A percentile compares a stretch with the other conserved stretches of the same genome.
Evolutionary conservation across 345 rosid genomes (phyloP).

Genomic region (Abelmoschus esculentus): DNA sequence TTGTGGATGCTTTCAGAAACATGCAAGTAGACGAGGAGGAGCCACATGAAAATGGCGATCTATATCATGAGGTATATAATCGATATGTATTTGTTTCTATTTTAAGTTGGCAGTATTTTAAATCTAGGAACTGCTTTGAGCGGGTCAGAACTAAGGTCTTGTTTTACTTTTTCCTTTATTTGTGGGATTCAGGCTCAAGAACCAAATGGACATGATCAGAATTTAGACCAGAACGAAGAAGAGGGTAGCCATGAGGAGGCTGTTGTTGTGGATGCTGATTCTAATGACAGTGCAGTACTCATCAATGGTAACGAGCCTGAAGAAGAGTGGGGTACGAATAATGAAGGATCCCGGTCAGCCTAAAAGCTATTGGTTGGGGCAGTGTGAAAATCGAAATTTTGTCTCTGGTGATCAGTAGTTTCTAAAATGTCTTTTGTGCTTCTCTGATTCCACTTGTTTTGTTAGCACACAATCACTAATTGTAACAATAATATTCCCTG

Average conservation of each 20-base stretch:
- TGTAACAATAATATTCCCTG: neutral
- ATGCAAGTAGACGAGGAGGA: constrained; percentile 76
- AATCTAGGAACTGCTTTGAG: neutral
- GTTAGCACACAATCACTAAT: neutral
- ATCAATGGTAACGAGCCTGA: constrained; percentile 85
- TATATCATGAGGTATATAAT: constrained; percentile 55
- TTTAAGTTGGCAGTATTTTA: neutral
- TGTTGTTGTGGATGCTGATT: constrained; percentile 69
- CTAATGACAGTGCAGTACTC: constrained; percentile 80
- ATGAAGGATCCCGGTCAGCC: constrained; percentile 92
- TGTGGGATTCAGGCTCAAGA: constrained; percentile 37
- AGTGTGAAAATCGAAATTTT: constrained; percentile 68
- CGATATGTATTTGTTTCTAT: neutral
- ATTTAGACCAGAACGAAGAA: constrained; percentile 47
- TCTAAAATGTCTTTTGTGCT: constrained; percentile 31
- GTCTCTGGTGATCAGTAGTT: constrained; percentile 94
- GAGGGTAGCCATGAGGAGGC: constrained; percentile 80
- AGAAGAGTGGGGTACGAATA: constrained; percentile 99
- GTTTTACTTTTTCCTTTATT: neutral
- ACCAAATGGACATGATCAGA: constrained; percentile 45
- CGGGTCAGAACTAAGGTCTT: neutral
- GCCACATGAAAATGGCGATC: constrained; percentile 75
- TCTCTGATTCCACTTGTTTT: neutral
- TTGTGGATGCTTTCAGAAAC: constrained; percentile 81
- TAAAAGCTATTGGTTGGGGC: constrained; percentile 84